Evolutionary conservation across 129 eudicot species (phyloP).

Genomic region (Flaveria linearis): DNA sequence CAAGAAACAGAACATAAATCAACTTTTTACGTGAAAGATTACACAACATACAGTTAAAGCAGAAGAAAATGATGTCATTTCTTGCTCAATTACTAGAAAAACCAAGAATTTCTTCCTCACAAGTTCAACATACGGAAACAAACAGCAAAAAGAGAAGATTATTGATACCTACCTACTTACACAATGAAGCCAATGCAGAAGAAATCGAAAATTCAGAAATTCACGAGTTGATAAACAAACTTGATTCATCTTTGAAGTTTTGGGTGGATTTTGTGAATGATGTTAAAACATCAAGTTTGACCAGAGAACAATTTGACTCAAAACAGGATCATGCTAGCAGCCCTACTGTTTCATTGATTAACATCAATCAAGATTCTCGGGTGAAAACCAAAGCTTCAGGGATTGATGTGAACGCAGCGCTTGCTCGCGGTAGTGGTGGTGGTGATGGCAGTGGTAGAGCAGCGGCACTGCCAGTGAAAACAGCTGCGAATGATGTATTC

Average conservation of each 20-base stretch:
- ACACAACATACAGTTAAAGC: conserved; percentile 46
- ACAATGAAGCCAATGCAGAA: conserved; percentile 37
- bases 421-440: conserved; percentile 28
- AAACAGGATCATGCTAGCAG: conserved; percentile 41
- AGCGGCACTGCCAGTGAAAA: conserved; percentile 20
- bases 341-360: conserved; percentile 44
- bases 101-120: conserved; percentile 37
- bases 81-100: conserved; percentile 59
- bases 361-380: conserved; percentile 40
- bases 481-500: conserved; percentile 60
- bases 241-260: conserved; percentile 53
- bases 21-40: conserved; percentile 42
- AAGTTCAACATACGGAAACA: conserved; percentile 30
- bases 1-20: conserved; percentile 47
- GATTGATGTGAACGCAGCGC: conserved; percentile 61
- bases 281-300: conserved; percentile 28
- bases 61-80: conserved; percentile 47
- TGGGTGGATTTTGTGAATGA: conserved; percentile 53
- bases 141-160: conserved; percentile 66
- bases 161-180: conserved; percentile 48
- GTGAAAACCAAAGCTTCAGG: conserved; percentile 45
- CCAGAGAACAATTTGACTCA: conserved; percentile 36
- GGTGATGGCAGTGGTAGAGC: conserved; percentile 32
- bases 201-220: conserved; percentile 37
- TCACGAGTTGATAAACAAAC: conserved; percentile 38